Evolutionary conservation across 768 basidiomycete genomes (phyloP).

Genomic region (Russula compacta): DNA sequence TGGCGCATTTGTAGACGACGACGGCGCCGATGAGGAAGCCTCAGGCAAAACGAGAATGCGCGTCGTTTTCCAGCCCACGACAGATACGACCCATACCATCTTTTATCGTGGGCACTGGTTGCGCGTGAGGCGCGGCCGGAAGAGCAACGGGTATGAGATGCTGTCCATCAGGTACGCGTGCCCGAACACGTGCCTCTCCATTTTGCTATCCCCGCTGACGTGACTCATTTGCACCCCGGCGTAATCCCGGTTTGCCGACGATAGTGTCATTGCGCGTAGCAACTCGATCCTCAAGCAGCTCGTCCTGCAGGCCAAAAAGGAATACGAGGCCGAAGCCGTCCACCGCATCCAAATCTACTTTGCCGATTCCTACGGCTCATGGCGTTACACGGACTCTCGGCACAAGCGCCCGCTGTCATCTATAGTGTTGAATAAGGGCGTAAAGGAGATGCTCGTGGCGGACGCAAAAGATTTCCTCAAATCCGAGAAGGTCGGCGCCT

Average conservation of each 20-base stretch:
- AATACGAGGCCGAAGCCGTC: conserved; percentile 80
- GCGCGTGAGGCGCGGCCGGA: conserved; percentile 60
- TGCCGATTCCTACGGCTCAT: conserved; percentile 79
- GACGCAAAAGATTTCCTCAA: conserved; percentile 79
- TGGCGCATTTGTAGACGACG: conserved; percentile 50
- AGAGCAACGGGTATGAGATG: conserved; percentile 64
- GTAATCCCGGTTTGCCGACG: background rate
- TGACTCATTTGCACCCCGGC: background rate
- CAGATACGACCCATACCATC: conserved; percentile 83
- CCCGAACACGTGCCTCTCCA: conserved; percentile 1
- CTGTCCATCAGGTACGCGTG: conserved; percentile 58
- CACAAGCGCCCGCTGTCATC: conserved; percentile 84
- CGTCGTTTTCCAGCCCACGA: conserved; percentile 81
- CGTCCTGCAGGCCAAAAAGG: conserved; percentile 81
- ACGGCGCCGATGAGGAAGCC: conserved; percentile 40
- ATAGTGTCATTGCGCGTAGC: conserved; percentile 72
- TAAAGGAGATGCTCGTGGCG: conserved; percentile 80
- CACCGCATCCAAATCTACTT: conserved; percentile 87
- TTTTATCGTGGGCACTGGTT: conserved; percentile 83
- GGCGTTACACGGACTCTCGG: conserved; percentile 81
- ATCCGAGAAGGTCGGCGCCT: conserved; percentile 57
- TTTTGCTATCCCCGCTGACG: background rate
- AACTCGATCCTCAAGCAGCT: conserved; percentile 83
- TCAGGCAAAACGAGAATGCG: conserved; percentile 66
- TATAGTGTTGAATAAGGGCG: conserved; percentile 80